These are phyloP conservation scores for Eragrostis tef DNA, from an alignment of 202 grass and related monocot genomes.

Conservation along the genomic window DNA sequence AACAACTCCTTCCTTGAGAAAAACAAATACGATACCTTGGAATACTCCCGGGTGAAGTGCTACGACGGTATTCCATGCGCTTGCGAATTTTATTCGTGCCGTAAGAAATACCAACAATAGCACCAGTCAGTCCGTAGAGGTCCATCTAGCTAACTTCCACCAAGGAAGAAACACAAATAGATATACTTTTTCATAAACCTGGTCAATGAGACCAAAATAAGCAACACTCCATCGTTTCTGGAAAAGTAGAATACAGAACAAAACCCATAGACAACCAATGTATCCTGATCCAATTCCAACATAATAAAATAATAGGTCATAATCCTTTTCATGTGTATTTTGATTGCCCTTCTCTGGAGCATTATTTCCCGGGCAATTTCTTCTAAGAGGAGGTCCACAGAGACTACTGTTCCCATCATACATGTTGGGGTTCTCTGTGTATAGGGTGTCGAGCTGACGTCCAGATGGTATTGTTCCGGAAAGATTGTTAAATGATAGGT, in stretches of 20 bases:
- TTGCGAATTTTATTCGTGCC: too few relatives aligned
- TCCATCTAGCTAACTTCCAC: too few relatives aligned
- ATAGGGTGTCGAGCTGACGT: constrained; percentile 37
- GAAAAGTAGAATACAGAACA: constrained; percentile 41
- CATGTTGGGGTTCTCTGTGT: background rate
- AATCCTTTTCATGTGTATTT: background rate
- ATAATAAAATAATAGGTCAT: constrained; percentile 25
- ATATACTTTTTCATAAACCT: background rate
- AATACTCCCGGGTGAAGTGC: too few relatives aligned
- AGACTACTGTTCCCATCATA: constrained; percentile 32
- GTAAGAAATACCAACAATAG: too few relatives aligned
- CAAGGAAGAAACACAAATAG: background rate
- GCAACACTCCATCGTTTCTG: constrained; percentile 42
- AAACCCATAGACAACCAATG: constrained; percentile 28
- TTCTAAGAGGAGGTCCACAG: constrained; percentile 25
- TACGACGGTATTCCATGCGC: too few relatives aligned
- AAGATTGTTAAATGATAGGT: constrained; percentile 48
- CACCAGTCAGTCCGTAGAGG: too few relatives aligned
- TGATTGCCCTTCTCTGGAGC: background rate
- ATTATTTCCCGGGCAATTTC: constrained; percentile 21
- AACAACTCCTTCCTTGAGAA: too few relatives aligned
- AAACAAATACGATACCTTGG: too few relatives aligned
- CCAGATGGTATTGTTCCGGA: constrained; percentile 42
- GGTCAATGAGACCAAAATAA: constrained; percentile 18
- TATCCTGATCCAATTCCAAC: constrained; percentile 29